These are phyloP conservation scores for Fomitopsis serialis DNA, from an alignment of 768 basidiomycete genomes.

Conservation along the genomic window DNA sequence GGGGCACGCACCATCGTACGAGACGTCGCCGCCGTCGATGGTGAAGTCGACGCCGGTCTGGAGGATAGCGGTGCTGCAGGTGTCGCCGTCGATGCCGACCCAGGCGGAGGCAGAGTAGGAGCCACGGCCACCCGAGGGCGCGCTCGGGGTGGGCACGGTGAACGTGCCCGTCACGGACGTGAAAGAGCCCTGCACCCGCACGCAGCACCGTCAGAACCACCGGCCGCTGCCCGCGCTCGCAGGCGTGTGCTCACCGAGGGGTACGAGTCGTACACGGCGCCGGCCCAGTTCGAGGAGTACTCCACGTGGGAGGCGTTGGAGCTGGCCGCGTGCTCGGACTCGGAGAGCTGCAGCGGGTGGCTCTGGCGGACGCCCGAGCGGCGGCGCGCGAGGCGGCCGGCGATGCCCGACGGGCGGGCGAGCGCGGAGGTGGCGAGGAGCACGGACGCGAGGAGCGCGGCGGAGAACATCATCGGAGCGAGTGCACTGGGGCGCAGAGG, in stretches of 20 bases:
- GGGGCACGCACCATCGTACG: conserved; percentile 23
- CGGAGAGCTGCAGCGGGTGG: conserved; percentile 2
- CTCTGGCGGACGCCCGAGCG: conserved; percentile 9
- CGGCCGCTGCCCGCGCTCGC: too few species aligned
- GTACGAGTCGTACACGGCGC: conserved; percentile 24
- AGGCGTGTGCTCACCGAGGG: too few species aligned
- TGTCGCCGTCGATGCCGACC: conserved; percentile 34
- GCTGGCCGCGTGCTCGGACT: background rate
- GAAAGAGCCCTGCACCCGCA: conserved; percentile 23
- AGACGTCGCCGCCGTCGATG: conserved; percentile 15
- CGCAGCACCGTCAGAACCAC: too few species aligned
- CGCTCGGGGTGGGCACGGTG: conserved; percentile 26
- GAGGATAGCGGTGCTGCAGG: conserved; percentile 29
- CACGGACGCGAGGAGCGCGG: conserved; percentile 16
- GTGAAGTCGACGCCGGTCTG: conserved; percentile 33
- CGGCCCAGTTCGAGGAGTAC: conserved; percentile 32
- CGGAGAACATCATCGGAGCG: conserved; percentile 11
- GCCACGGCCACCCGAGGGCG: conserved; percentile 20
- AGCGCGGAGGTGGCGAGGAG: conserved; percentile 18
- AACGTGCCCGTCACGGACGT: conserved; percentile 31
- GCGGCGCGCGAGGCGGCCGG: conserved; percentile 18
- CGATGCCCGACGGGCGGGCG: conserved; percentile 14
- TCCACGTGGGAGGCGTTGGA: conserved; percentile 20
- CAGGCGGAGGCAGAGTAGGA: conserved; percentile 28
- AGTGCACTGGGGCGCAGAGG: background rate